Evolutionary conservation across 202 grass and related monocot species (phyloP).

Genomic region (Brachypodium distachyon): DNA sequence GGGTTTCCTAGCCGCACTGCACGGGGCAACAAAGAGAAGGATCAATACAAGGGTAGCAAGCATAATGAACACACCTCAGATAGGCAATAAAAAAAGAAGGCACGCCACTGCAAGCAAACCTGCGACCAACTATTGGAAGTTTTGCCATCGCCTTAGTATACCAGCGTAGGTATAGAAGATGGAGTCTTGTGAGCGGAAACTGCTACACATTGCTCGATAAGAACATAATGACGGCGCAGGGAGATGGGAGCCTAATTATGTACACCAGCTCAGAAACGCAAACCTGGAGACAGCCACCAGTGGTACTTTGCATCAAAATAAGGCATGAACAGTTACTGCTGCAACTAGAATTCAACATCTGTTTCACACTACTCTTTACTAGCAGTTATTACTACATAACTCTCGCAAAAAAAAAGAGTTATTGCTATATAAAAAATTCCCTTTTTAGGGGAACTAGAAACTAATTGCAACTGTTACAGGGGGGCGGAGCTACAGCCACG

Average conservation of each 20-base stretch:
- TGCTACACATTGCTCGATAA: conserved; percentile 34
- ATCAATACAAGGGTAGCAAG: neutral
- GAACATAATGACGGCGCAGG: conserved; percentile 23
- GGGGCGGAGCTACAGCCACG: too few species aligned
- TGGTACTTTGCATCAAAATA: neutral
- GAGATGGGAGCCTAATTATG: neutral
- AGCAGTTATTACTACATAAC: too few species aligned
- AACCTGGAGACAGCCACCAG: neutral
- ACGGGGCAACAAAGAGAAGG: neutral
- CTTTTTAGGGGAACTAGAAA: too few species aligned
- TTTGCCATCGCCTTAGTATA: conserved; percentile 41
- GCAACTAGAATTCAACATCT: neutral
- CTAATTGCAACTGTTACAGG: too few species aligned
- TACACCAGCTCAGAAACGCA: neutral
- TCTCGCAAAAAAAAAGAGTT: too few species aligned
- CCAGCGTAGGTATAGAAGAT: neutral
- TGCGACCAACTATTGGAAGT: conserved; percentile 31
- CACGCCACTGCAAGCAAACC: conserved; percentile 32
- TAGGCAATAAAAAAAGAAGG: neutral
- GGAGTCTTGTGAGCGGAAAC: neutral
- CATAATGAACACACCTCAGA: neutral
- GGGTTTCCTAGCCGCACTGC: conserved; percentile 48
- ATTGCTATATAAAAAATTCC: too few species aligned
- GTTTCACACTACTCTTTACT: neutral
- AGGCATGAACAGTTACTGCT: neutral